Evolutionary conservation across 352 stramenopile genomes (phyloP).

Genomic region (Phytophthora colocasiae): DNA sequence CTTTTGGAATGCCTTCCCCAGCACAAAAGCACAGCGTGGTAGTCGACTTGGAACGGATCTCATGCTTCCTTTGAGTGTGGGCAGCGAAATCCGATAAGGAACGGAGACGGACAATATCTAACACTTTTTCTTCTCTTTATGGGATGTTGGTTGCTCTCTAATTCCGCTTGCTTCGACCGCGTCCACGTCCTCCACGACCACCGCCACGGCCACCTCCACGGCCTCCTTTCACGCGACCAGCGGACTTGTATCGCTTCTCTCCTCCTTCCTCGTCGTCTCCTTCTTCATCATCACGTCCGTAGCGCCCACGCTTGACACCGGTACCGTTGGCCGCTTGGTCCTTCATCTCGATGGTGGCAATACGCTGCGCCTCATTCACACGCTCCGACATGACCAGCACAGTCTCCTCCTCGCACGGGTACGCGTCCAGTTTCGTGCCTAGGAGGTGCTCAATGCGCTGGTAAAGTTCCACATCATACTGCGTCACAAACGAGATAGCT

Average conservation of each 20-base stretch:
- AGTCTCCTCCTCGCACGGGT: slow-evolving; percentile 93
- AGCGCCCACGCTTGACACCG: slow-evolving; percentile 62
- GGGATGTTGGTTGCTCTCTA: slow-evolving; percentile 25
- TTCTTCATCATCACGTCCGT: slow-evolving; percentile 59
- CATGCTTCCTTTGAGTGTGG: slow-evolving; percentile 61
- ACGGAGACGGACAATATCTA: slow-evolving; percentile 33
- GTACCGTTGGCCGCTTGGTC: slow-evolving; percentile 70
- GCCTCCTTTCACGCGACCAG: slow-evolving; percentile 58
- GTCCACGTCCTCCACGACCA: slow-evolving; percentile 17
- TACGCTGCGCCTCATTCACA: slow-evolving; percentile 97
- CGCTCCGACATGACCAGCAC: slow-evolving; percentile 97
- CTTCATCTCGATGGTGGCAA: slow-evolving; percentile 93
- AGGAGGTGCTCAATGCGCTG: slow-evolving; percentile 95
- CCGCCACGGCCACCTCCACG: slow-evolving; percentile 37
- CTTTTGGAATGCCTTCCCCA: slow-evolving; percentile 98
- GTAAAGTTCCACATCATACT: slow-evolving; percentile 99
- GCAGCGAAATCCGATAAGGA: slow-evolving; percentile 70
- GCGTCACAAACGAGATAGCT: slow-evolving; percentile 98
- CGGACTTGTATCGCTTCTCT: slow-evolving; percentile 84
- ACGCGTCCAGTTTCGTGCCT: slow-evolving; percentile 82
- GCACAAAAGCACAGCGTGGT: slow-evolving; percentile 57
- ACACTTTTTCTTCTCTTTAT: slow-evolving; percentile 34
- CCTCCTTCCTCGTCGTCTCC: slow-evolving; percentile 46
- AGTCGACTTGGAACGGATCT: slow-evolving; percentile 62
- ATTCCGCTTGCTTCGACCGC: slow-evolving; percentile 45